Conservation (phyloP, 805 yeast species). For the Candida ovalis region DNA sequence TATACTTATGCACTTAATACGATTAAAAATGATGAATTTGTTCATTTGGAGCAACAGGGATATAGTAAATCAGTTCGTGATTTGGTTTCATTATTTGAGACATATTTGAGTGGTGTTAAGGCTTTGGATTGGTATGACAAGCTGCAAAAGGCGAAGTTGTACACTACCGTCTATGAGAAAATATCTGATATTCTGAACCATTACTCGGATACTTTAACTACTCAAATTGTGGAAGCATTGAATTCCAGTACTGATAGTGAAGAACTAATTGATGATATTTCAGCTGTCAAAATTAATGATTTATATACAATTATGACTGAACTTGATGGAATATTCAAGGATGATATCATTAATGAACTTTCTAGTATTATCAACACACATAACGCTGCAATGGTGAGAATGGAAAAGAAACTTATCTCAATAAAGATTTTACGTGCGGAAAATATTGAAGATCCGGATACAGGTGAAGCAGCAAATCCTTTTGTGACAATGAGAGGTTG, state of each 20-base stretch:
- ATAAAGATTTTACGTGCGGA: slow-evolving; percentile 14
- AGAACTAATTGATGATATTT: slow-evolving; percentile 2
- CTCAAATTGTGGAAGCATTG: slow-evolving; percentile 10
- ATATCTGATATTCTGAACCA: slow-evolving; percentile 5
- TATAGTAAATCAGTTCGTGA: slow-evolving; percentile 14
- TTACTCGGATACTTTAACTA: slow-evolving; percentile 10
- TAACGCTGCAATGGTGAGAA: neutral
- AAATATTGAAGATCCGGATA: slow-evolving; percentile 12
- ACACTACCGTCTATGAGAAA: slow-evolving; percentile 10
- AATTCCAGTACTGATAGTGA: neutral
- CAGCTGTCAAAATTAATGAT: slow-evolving; percentile 18
- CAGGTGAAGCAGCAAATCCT: slow-evolving; percentile 5
- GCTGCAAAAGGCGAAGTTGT: slow-evolving; percentile 11
- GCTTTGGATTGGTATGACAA: slow-evolving; percentile 6
- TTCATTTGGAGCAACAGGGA: slow-evolving; percentile 11
- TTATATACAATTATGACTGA: slow-evolving; percentile 11
- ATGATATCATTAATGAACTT: slow-evolving; percentile 13
- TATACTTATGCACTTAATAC: slow-evolving; percentile 6
- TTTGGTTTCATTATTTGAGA: slow-evolving; percentile 12
- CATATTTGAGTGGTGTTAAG: slow-evolving; percentile 6
- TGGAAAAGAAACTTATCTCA: slow-evolving; percentile 5
- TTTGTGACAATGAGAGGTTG: slow-evolving; percentile 17
- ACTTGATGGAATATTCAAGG: slow-evolving; percentile 15
- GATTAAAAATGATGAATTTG: slow-evolving; percentile 9
- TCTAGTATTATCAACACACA: slow-evolving; percentile 4